Evolutionary conservation across 306 rosid genomes (phyloP).

Genomic region (Vachellia collinsii): DNA sequence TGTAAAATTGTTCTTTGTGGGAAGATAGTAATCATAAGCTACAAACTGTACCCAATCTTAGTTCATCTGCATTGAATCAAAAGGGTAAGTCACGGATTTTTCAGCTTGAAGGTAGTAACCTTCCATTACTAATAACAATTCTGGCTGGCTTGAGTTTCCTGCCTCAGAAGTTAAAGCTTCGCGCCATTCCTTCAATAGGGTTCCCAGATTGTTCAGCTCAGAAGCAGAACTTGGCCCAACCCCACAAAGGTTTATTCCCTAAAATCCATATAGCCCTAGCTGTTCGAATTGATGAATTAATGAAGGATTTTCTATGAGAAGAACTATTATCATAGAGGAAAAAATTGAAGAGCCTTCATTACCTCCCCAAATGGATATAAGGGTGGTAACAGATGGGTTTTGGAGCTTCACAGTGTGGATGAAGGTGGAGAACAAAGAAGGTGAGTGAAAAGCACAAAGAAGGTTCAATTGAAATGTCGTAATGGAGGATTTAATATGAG

Average conservation of each 20-base stretch:
- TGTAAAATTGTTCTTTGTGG: slow-evolving; percentile 19
- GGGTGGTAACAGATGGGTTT: slow-evolving; percentile 35
- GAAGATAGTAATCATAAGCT: slow-evolving; percentile 36
- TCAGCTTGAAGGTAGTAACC: too few relatives aligned
- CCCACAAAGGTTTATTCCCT: too few relatives aligned
- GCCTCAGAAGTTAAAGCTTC: too few relatives aligned
- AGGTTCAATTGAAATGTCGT: slow-evolving; percentile 13
- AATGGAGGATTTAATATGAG: slow-evolving; percentile 23
- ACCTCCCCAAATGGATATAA: slow-evolving; percentile 43
- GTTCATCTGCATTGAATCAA: slow-evolving; percentile 21
- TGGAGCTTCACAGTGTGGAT: slow-evolving; percentile 30
- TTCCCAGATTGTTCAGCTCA: too few relatives aligned
- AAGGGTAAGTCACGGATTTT: neutral
- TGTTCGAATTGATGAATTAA: slow-evolving; percentile 37
- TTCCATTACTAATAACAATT: too few relatives aligned
- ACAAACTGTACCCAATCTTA: slow-evolving; percentile 38
- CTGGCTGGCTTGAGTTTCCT: too few relatives aligned
- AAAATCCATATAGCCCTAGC: too few relatives aligned
- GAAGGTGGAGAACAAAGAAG: slow-evolving; percentile 41
- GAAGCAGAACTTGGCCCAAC: too few relatives aligned
- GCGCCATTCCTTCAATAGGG: too few relatives aligned
- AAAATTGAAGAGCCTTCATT: slow-evolving; percentile 2
- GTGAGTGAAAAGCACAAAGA: too few relatives aligned
- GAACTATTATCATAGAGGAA: slow-evolving; percentile 26
- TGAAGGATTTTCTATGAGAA: slow-evolving; percentile 28